Percentiles rank a stretch among this genome's conserved stretches.
phyloP scores from a whole-genome alignment of 2,329 filamentous ascomycete species.

The Emericellopsis atlantica region DNA sequence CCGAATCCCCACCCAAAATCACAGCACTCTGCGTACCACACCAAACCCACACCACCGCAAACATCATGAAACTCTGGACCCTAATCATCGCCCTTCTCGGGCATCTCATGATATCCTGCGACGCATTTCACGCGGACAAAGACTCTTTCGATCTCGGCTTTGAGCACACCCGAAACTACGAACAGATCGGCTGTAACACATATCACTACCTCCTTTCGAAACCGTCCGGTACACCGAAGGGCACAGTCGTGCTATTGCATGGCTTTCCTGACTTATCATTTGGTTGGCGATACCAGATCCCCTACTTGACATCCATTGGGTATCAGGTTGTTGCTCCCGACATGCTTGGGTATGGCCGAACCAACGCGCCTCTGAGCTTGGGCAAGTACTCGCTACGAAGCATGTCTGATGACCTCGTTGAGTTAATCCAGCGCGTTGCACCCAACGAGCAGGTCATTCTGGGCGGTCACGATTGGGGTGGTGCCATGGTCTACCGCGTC shows the following conservation, averaged over 20 bases:
- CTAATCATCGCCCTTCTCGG: not conserved
- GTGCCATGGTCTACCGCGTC: constrained; percentile 55
- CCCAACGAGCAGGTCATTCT: constrained; percentile 46
- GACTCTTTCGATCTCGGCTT: not conserved
- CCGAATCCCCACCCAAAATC: not conserved
- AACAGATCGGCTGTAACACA: constrained; percentile 15
- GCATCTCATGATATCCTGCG: not conserved
- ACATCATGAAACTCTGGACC: not conserved
- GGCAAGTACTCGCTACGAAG: constrained; percentile 53
- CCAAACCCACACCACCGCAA: not conserved
- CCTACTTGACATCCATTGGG: constrained; percentile 52
- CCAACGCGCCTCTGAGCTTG: constrained; percentile 46
- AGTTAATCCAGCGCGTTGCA: constrained; percentile 41
- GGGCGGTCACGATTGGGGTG: constrained; percentile 80
- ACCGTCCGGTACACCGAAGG: constrained; percentile 20
- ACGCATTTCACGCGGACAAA: not conserved
- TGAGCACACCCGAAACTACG: constrained; percentile 1
- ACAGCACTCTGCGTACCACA: not conserved
- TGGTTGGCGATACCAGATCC: constrained; percentile 77
- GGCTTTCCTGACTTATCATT: constrained; percentile 68
- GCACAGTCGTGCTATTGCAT: constrained; percentile 41
- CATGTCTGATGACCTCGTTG: constrained; percentile 58
- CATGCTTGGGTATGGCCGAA: constrained; percentile 69
- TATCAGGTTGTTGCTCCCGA: constrained; percentile 68
- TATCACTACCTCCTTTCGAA: constrained; percentile 48